Base-by-base conservation (phyloP, 2,329 filamentous ascomycete genomes). In the Fusarium sp. region DNA sequence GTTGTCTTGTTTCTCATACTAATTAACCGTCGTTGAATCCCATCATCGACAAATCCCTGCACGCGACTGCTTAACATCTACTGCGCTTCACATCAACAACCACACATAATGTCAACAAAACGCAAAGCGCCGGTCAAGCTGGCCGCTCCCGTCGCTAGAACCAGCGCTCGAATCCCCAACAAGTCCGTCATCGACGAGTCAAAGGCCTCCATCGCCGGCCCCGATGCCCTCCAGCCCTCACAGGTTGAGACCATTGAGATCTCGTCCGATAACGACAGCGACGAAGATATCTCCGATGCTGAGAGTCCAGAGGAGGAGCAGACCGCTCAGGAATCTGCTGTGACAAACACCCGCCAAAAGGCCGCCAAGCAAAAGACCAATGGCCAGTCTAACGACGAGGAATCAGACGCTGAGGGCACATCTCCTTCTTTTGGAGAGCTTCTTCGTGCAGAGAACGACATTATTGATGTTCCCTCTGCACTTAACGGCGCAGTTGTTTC, bases 401-500 rank as follows among this genome's bases (percentile, higher is more conserved):
- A 79, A 36, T 85, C 84, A 38, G 86, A 88, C 64, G 84, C 83
- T 47, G 86, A 89, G 61, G 83, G 82, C 10, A 82, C 84, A 22
- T 85, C 83, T 35, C 93, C 94, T 6, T 93, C 94, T 1, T 97
- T 98, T 80, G 95, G 94, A 76, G 95, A 98, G 79, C 89, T 97
- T 49, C 86, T 97, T 45, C 92, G 91, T 74, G 90, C 91, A 62
- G 86, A 90, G 62, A 87, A 90, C 65, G 91, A 93, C 71, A 88
- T 92, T 54, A 92, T 97, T 76, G 93, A 97, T 74, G 93, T 97
- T 11, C 83, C 90, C 46, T 65, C 77, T 31, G 69, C 75, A 25
- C 65, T 77, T 38, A 74, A 53, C 15, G 64, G 68, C 65, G 76
- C 72, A 49, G 72, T 81, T 42, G 76, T 81, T 18, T 70, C 83